These are phyloP conservation scores for Moelleriella libera DNA, from an alignment of 2,329 filamentous ascomycete genomes.

Conservation along the genomic window DNA sequence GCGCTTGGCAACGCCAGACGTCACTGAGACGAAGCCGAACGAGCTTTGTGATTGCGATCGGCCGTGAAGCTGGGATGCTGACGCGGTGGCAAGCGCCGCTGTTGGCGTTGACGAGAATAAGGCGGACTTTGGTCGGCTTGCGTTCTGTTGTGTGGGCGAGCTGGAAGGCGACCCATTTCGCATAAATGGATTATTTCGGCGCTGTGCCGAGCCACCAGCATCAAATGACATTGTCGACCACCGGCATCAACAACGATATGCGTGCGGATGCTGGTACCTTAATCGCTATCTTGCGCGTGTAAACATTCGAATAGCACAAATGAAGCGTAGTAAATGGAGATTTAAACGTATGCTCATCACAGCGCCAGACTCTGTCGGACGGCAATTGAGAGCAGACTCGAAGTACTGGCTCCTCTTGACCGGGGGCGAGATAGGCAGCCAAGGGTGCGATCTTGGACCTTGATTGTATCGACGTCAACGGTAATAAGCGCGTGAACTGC, in stretches of 20 bases:
- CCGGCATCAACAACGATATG: slow-evolving; percentile 7
- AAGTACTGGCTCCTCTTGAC: not conserved
- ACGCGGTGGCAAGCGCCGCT: slow-evolving; percentile 17
- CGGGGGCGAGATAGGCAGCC: too few relatives aligned
- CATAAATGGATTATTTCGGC: slow-evolving; percentile 69
- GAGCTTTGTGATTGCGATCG: slow-evolving; percentile 56
- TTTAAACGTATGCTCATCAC: too few relatives aligned
- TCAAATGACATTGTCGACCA: slow-evolving; percentile 19
- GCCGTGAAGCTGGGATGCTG: slow-evolving; percentile 38
- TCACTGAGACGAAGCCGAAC: slow-evolving; percentile 26
- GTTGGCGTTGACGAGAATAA: slow-evolving; percentile 50
- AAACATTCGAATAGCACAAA: slow-evolving; percentile 8
- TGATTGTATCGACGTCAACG: not conserved
- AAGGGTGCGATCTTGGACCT: not conserved
- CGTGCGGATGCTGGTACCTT: not conserved
- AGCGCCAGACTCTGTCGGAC: not conserved
- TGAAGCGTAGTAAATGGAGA: not conserved
- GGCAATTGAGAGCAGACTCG: not conserved
- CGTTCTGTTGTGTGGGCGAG: slow-evolving; percentile 39
- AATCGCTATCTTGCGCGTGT: slow-evolving; percentile 5
- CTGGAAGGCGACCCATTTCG: slow-evolving; percentile 40
- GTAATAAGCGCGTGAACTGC: not conserved
- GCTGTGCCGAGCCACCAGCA: slow-evolving; percentile 36
- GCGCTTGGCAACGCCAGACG: slow-evolving; percentile 14
- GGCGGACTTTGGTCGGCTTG: slow-evolving; percentile 59